These are phyloP conservation scores for Lactarius evosmus DNA, from an alignment of 768 basidiomycete genomes.

Conservation along the genomic window DNA sequence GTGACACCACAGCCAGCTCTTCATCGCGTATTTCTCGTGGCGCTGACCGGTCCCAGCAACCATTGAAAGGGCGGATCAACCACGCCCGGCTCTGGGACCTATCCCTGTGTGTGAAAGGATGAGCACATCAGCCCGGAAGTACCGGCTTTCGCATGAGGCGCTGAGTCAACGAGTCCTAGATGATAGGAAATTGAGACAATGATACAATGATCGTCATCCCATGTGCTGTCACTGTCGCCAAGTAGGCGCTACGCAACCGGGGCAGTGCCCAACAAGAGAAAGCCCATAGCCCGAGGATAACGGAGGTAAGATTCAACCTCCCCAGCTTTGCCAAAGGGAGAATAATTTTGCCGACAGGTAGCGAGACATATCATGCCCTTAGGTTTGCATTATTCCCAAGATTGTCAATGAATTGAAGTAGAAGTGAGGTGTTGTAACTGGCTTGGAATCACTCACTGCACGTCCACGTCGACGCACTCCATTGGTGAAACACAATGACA, in stretches of 20 bases:
- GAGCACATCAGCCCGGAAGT: conserved; percentile 6
- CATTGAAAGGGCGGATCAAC: conserved; percentile 5
- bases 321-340: background rate
- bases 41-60: background rate
- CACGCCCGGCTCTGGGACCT: background rate
- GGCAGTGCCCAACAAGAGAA: background rate
- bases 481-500: background rate
- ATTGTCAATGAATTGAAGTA: background rate
- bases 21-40: background rate
- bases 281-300: background rate
- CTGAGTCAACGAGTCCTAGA: conserved; percentile 6
- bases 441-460: background rate
- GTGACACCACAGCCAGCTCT: background rate
- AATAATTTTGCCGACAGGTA: background rate
- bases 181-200: conserved; percentile 13
- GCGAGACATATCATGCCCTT: background rate
- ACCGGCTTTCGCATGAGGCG: background rate
- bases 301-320: background rate
- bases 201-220: background rate
- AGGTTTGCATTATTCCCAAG: too few species aligned
- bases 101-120: background rate
- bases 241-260: background rate
- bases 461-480: background rate
- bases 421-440: background rate
- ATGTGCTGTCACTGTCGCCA: background rate